phyloP scores from a whole-genome alignment of 1,284 basidiomycete genomes.

The Sanghuangporus weigelae region DNA sequence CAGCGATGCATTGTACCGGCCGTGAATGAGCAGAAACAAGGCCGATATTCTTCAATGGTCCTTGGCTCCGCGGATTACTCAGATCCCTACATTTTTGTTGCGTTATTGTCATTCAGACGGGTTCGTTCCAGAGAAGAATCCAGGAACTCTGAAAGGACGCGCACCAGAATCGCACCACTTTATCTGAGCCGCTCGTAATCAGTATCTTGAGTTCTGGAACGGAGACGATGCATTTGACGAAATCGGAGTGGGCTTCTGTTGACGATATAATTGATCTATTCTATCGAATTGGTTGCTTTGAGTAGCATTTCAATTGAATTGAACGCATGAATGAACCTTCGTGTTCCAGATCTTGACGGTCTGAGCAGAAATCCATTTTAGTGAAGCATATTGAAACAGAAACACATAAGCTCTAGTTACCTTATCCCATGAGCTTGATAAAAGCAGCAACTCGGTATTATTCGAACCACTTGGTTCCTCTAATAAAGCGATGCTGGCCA shows the following conservation, averaged over 20 bases:
- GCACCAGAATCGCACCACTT: constrained; percentile 83
- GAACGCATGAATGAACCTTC: constrained; percentile 39
- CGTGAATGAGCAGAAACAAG: constrained; percentile 71
- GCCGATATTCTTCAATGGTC: constrained; percentile 48
- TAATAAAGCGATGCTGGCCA: constrained; percentile 73
- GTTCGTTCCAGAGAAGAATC: background rate
- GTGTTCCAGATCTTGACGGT: constrained; percentile 82
- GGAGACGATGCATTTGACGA: constrained; percentile 77
- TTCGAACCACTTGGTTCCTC: constrained; percentile 32
- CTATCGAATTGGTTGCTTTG: constrained; percentile 34
- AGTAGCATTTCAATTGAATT: background rate
- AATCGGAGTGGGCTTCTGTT: constrained; percentile 79
- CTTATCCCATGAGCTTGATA: constrained; percentile 91
- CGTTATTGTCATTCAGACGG: background rate
- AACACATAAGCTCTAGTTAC: constrained; percentile 31
- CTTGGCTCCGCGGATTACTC: constrained; percentile 36
- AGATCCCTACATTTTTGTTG: constrained; percentile 49
- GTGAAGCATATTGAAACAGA: constrained; percentile 7
- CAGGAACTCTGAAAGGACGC: background rate
- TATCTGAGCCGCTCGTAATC: constrained; percentile 88
- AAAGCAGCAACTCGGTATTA: constrained; percentile 44
- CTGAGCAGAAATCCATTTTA: constrained; percentile 32
- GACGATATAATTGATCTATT: constrained; percentile 63
- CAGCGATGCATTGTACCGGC: constrained; percentile 62
- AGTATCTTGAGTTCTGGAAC: constrained; percentile 62